These are phyloP conservation scores for Penstemon davidsonii DNA, from an alignment of 257 asterid species.

Conservation along the genomic window DNA sequence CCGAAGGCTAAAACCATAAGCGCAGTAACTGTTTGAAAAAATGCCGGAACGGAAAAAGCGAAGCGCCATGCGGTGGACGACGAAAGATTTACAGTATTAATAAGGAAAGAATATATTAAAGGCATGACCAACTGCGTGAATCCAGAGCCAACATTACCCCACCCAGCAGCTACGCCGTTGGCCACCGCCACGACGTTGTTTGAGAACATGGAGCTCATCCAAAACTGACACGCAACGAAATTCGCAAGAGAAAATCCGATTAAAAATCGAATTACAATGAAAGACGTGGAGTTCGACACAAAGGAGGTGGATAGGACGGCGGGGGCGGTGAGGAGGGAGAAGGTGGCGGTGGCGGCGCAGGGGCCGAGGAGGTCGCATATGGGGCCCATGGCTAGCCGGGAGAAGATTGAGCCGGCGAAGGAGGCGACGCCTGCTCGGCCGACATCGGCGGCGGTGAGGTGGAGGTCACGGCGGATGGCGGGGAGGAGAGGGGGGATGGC, in stretches of 20 bases:
- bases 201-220: conserved; percentile 77
- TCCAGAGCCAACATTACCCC: conserved; percentile 67
- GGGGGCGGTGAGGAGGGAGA: conserved; percentile 57
- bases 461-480: conserved; percentile 49
- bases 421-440: conserved; percentile 47
- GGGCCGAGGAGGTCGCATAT: conserved; percentile 59
- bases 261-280: conserved; percentile 42
- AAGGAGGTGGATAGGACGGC: conserved; percentile 35
- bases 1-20: conserved; percentile 45
- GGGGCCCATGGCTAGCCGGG: conserved; percentile 54
- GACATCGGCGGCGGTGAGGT: conserved; percentile 40
- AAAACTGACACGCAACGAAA: conserved; percentile 59
- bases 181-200: conserved; percentile 49
- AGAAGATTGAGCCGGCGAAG: conserved; percentile 44
- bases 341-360: conserved; percentile 45
- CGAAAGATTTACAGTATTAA: not conserved
- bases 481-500: conserved; percentile 62
- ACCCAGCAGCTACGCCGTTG: conserved; percentile 64
- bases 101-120: conserved; percentile 30
- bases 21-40: conserved; percentile 40
- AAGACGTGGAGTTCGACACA: conserved; percentile 33
- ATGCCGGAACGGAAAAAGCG: conserved; percentile 45
- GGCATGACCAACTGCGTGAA: conserved; percentile 60
- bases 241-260: conserved; percentile 56
- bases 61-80: conserved; percentile 51